Evolutionary conservation across 768 basidiomycete genomes (phyloP).

Genomic region (Cyclocybe cylindracea): DNA sequence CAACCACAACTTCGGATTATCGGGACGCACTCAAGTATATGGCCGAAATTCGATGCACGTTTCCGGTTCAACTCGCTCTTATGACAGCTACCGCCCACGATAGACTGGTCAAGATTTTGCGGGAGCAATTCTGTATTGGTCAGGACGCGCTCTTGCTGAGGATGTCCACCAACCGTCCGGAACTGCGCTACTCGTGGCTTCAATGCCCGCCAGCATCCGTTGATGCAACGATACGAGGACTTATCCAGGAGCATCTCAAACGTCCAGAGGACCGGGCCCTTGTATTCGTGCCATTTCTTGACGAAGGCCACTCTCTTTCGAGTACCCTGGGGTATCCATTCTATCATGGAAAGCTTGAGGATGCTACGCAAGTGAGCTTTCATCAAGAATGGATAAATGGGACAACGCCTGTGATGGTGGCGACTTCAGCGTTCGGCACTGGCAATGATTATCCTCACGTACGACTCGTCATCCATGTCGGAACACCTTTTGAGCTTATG

Average conservation of each 20-base stretch:
- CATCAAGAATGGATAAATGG: constrained; percentile 15
- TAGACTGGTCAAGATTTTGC: background rate
- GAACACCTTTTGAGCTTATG: constrained; percentile 21
- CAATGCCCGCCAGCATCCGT: no score
- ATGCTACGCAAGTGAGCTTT: background rate
- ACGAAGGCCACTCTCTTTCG: background rate
- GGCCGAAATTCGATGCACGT: constrained; percentile 7
- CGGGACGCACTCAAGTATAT: constrained; percentile 6
- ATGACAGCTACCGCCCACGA: constrained; percentile 19
- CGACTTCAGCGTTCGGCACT: constrained; percentile 24
- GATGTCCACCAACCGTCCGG: background rate
- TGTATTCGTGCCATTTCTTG: constrained; percentile 10
- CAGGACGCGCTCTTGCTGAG: background rate
- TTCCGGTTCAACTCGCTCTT: constrained; percentile 16
- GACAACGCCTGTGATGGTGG: constrained; percentile 3
- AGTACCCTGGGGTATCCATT: background rate
- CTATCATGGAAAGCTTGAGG: constrained; percentile 1
- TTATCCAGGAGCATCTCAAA: background rate
- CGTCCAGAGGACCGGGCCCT: constrained; percentile 1
- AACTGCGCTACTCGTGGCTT: background rate
- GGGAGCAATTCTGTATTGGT: constrained; percentile 4
- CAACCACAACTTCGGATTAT: constrained; percentile 6
- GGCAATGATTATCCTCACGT: constrained; percentile 26
- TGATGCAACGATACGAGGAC: background rate
- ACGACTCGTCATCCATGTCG: constrained; percentile 15